phyloP scores from a whole-genome alignment of 352 stramenopile species.

The Pythium scleroteichum region DNA sequence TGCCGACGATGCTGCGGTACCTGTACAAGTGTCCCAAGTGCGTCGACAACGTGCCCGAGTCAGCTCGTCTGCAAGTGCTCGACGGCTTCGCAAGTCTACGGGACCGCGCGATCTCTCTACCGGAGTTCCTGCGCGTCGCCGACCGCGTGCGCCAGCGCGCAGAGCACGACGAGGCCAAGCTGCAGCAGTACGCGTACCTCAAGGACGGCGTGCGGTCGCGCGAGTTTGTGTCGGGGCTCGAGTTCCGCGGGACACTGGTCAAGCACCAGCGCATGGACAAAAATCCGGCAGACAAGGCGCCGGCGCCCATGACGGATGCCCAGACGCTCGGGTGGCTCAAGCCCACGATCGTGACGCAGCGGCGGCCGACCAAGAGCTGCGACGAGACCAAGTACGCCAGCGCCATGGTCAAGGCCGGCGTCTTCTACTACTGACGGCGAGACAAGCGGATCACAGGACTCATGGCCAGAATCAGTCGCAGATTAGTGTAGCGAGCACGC shows the following conservation, averaged over 20 bases:
- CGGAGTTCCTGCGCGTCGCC: slow-evolving; percentile 40
- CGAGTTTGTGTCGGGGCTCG: slow-evolving; percentile 62
- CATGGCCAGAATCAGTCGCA: no score
- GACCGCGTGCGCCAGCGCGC: slow-evolving; percentile 33
- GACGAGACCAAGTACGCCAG: slow-evolving; percentile 68
- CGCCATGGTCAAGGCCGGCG: slow-evolving; percentile 73
- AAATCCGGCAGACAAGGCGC: slow-evolving; percentile 46
- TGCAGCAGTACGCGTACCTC: slow-evolving; percentile 37
- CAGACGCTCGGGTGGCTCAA: slow-evolving; percentile 54
- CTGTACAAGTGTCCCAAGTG: slow-evolving; percentile 67
- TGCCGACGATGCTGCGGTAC: slow-evolving; percentile 39
- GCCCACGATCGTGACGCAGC: slow-evolving; percentile 45
- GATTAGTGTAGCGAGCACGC: no score
- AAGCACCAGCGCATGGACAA: slow-evolving; percentile 63
- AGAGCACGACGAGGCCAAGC: slow-evolving; percentile 33
- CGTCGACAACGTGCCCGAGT: slow-evolving; percentile 52
- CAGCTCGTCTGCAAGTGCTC: slow-evolving; percentile 26
- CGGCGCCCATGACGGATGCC: slow-evolving; percentile 51
- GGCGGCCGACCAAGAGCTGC: slow-evolving; percentile 62
- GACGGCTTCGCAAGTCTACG: slow-evolving; percentile 24
- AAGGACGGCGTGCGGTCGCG: slow-evolving; percentile 31
- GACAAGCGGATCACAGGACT: background rate
- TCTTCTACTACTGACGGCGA: slow-evolving; percentile 60
- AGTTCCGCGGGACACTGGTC: slow-evolving; percentile 45
- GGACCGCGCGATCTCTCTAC: slow-evolving; percentile 17